A percentile compares a stretch with the other conserved stretches of the same genome.
phyloP scores from a whole-genome alignment of 176 grass and related monocot genomes.

The Ensete glaucum region DNA sequence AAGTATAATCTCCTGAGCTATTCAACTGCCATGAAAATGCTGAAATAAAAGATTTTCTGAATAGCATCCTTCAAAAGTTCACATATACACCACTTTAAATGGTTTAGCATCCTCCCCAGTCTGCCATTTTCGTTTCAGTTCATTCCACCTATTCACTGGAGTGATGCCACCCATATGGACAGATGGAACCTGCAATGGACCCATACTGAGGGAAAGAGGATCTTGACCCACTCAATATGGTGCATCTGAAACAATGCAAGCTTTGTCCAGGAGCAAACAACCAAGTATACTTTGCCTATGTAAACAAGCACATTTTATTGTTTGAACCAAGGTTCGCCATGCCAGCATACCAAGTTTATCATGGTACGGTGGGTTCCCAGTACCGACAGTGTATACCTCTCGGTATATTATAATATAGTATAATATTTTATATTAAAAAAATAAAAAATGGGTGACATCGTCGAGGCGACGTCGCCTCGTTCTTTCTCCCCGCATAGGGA shows the following conservation, averaged over 20 bases:
- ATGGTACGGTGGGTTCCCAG: too few species aligned
- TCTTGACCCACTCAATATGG: too few species aligned
- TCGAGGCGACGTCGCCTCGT: too few species aligned
- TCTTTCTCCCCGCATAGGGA: too few species aligned
- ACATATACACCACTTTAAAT: constrained; percentile 26
- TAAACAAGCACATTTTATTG: not conserved
- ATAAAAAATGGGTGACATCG: too few species aligned
- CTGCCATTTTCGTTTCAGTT: not conserved
- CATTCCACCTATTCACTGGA: not conserved
- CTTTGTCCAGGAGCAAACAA: not conserved
- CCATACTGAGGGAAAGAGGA: too few species aligned
- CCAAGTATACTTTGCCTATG: not conserved
- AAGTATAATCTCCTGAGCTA: not conserved
- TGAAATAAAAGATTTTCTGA: not conserved
- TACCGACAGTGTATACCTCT: too few species aligned
- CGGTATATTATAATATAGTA: too few species aligned
- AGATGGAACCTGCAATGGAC: not conserved
- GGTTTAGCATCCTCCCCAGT: not conserved
- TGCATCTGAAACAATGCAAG: too few species aligned
- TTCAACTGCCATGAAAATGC: not conserved
- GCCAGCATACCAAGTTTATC: too few species aligned
- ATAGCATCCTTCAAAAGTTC: not conserved
- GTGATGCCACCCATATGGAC: not conserved
- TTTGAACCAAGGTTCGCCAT: too few species aligned
- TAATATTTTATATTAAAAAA: too few species aligned